Evolutionary conservation across 1,284 basidiomycete species (phyloP).

Genomic region (Fistulina hepatica): DNA sequence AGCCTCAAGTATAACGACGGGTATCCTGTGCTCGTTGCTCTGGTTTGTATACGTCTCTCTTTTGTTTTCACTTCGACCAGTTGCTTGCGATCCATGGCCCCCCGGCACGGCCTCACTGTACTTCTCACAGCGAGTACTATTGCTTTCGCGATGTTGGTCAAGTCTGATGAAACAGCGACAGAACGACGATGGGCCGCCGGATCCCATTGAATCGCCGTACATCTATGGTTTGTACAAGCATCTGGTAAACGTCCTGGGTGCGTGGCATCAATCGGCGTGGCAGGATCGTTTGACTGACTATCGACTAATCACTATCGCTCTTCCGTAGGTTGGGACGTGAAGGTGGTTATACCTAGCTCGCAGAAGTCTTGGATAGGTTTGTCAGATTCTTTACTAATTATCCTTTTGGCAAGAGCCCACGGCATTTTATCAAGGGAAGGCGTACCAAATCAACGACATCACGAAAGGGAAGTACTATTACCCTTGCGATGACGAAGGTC

Average conservation of each 20-base stretch:
- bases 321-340: constrained; percentile 68
- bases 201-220: constrained; percentile 65
- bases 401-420: neutral
- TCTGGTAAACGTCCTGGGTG: constrained; percentile 56
- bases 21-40: too few species aligned
- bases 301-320: neutral
- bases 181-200: constrained; percentile 85
- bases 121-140: constrained; percentile 4
- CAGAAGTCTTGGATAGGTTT: constrained; percentile 88
- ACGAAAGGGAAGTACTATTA: constrained; percentile 76
- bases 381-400: constrained; percentile 6
- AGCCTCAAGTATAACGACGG: too few species aligned
- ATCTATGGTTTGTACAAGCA: constrained; percentile 69
- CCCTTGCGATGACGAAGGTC: constrained; percentile 52
- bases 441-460: constrained; percentile 74
- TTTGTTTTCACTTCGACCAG: too few species aligned
- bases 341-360: constrained; percentile 77
- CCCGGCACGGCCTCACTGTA: too few species aligned
- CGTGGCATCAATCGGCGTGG: constrained; percentile 12
- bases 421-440: constrained; percentile 45
- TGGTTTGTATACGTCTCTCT: too few species aligned
- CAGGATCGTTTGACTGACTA: too few species aligned
- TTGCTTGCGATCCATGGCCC: too few species aligned
- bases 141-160: too few species aligned
- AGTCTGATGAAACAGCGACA: too few species aligned